Conservation (phyloP, 1,284 basidiomycete genomes). For the Pulveroboletus sp. region DNA sequence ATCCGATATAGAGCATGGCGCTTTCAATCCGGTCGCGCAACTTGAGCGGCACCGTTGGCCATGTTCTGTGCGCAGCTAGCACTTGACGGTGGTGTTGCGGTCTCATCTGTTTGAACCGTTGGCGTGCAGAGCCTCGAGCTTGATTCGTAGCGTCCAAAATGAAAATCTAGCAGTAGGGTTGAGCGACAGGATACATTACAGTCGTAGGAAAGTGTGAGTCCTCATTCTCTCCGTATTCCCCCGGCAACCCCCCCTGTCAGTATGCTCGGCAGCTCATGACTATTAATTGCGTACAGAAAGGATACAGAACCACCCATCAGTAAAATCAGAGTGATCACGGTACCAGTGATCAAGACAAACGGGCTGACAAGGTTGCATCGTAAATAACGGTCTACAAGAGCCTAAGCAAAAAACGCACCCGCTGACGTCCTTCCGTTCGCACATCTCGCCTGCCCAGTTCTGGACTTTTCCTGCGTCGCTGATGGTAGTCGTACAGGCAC, state of each 20-base stretch:
- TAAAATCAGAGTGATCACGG: constrained; percentile 61
- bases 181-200: constrained; percentile 3
- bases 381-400: constrained; percentile 6
- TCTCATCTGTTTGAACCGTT: too few relatives aligned
- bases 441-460: constrained; percentile 71
- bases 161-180: not conserved
- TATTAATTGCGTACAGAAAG: constrained; percentile 62
- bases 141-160: not conserved
- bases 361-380: constrained; percentile 43
- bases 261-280: constrained; percentile 66
- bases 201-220: not conserved
- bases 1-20: too few relatives aligned
- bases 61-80: not conserved
- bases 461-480: constrained; percentile 53
- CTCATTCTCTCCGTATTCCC: constrained; percentile 50
- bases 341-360: constrained; percentile 73
- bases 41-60: too few relatives aligned
- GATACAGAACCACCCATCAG: constrained; percentile 67
- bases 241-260: constrained; percentile 60
- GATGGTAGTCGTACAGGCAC: constrained; percentile 60
- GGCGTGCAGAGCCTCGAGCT: too few relatives aligned
- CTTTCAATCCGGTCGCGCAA: too few relatives aligned
- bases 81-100: too few relatives aligned
- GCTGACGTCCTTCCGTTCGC: constrained; percentile 77
- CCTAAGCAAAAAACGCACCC: constrained; percentile 49